Conservation (phyloP, 768 basidiomycete genomes). For the Boletus edulis region DNA sequence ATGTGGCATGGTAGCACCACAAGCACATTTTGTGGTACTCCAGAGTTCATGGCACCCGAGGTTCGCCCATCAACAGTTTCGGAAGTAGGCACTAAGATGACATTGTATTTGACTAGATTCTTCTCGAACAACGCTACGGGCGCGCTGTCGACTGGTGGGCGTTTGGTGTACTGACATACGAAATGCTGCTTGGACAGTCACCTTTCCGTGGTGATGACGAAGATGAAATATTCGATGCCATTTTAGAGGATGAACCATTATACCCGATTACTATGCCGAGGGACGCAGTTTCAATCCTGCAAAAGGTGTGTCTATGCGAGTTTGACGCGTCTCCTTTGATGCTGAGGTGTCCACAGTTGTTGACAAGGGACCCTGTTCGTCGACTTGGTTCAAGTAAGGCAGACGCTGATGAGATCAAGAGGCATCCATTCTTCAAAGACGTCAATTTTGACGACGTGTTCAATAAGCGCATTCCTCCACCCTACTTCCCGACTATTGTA, state of each 20-base stretch:
- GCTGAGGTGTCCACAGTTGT: constrained; percentile 50
- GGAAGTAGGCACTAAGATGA: neutral
- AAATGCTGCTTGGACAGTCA: constrained; percentile 98
- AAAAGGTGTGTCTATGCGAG: constrained; percentile 58
- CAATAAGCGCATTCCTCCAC: constrained; percentile 94
- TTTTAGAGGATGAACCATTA: constrained; percentile 95
- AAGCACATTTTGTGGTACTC: constrained; percentile 98
- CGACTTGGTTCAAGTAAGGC: constrained; percentile 89
- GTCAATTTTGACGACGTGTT: constrained; percentile 96
- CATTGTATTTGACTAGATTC: constrained; percentile 57
- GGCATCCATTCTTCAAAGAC: constrained; percentile 98
- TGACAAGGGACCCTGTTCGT: constrained; percentile 88
- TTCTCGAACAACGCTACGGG: constrained; percentile 98
- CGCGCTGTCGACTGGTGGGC: constrained; percentile 99
- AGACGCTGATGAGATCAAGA: constrained; percentile 97
- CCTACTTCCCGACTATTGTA: constrained; percentile 96
- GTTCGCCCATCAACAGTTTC: constrained; percentile 41
- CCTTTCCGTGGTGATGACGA: constrained; percentile 99
- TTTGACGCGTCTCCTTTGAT: neutral
- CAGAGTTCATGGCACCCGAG: constrained; percentile 99
- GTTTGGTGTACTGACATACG: constrained; percentile 96
- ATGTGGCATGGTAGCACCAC: constrained; percentile 98
- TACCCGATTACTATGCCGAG: constrained; percentile 99
- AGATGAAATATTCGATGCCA: constrained; percentile 99
- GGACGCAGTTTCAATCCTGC: constrained; percentile 92